These are phyloP conservation scores for Lathyrus sativus DNA, from an alignment of 306 rosid genomes.

Conservation along the genomic window DNA sequence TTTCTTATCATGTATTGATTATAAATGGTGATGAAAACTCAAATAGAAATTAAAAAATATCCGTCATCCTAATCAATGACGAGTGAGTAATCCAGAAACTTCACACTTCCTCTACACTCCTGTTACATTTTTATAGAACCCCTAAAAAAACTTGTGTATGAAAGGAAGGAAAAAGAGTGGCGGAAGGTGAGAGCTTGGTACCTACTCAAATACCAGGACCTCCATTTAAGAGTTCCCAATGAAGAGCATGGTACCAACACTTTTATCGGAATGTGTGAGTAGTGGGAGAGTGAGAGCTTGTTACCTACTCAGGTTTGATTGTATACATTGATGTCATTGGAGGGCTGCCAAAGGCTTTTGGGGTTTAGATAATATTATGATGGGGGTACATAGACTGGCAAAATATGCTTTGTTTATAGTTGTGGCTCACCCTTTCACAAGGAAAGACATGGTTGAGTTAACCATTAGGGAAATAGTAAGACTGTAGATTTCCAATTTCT, in stretches of 20 bases:
- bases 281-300: background rate
- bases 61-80: constrained; percentile 4
- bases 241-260: background rate
- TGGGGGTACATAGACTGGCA: background rate
- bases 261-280: too few relatives aligned
- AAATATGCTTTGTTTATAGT: background rate
- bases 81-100: background rate
- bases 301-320: background rate
- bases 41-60: background rate
- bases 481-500: background rate
- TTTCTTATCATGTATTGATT: background rate
- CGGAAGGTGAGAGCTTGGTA: too few relatives aligned
- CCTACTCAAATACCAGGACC: too few relatives aligned
- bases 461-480: background rate
- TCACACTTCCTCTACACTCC: background rate
- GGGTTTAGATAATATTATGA: background rate
- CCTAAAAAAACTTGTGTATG: background rate
- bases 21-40: background rate
- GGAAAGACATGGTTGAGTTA: background rate
- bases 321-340: background rate
- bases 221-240: too few relatives aligned
- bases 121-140: background rate
- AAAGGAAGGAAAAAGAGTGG: background rate
- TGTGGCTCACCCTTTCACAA: background rate
- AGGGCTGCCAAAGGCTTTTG: background rate